These are phyloP conservation scores for Rhizopus sp. DNA, from an alignment of 371 early-diverging fungal species.

Conservation along the genomic window DNA sequence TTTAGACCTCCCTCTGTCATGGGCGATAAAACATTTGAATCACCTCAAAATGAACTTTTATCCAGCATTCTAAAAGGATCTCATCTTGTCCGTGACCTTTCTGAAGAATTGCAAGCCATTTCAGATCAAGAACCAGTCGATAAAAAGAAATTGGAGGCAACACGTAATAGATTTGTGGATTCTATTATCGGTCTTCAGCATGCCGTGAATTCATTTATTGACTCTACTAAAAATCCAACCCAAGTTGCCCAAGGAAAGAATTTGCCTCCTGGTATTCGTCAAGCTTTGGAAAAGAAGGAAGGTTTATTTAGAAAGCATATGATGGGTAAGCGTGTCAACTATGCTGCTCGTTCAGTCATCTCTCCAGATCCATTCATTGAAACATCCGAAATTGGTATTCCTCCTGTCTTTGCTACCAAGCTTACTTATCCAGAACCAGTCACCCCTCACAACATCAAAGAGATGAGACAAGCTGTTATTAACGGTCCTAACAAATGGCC, in stretches of 20 bases:
- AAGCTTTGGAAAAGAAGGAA: slow-evolving; percentile 99
- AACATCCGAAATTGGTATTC: slow-evolving; percentile 98
- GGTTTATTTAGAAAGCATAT: slow-evolving; percentile 99
- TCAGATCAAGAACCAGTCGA: slow-evolving; percentile 39
- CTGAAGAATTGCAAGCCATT: slow-evolving; percentile 40
- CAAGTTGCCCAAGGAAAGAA: slow-evolving; percentile 54
- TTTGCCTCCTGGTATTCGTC: slow-evolving; percentile 90
- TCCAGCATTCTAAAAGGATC: slow-evolving; percentile 85
- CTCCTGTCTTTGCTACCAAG: slow-evolving; percentile 96
- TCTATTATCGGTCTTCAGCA: slow-evolving; percentile 88
- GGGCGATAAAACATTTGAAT: slow-evolving; percentile 91
- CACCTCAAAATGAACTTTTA: slow-evolving; percentile 91
- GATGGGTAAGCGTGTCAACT: slow-evolving; percentile 99
- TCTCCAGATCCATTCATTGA: slow-evolving; percentile 99
- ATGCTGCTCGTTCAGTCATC: slow-evolving; percentile 99
- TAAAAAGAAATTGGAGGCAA: slow-evolving; percentile 41
- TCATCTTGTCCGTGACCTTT: slow-evolving; percentile 66
- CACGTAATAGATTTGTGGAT: slow-evolving; percentile 61
- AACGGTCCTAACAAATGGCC: slow-evolving; percentile 99
- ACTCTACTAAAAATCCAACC: slow-evolving; percentile 82
- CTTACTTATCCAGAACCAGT: slow-evolving; percentile 99
- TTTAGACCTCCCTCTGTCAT: slow-evolving; percentile 95
- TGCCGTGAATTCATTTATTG: slow-evolving; percentile 91
- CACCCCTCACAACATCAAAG: slow-evolving; percentile 93
- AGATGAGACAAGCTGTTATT: slow-evolving; percentile 93